These are phyloP conservation scores for Brassica balearica DNA, from an alignment of 441 rosid species.

Conservation along the genomic window DNA sequence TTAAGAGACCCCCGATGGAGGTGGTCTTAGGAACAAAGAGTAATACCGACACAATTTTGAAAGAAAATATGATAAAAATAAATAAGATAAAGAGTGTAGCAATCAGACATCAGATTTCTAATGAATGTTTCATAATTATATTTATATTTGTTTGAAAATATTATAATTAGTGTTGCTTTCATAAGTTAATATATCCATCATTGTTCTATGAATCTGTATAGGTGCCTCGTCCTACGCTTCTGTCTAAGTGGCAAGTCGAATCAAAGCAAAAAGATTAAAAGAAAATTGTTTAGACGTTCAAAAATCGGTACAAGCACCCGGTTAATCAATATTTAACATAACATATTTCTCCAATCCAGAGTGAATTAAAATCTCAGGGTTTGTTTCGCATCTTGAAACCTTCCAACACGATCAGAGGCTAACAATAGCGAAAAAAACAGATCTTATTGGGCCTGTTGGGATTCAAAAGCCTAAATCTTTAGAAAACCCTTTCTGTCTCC, in stretches of 20 bases:
- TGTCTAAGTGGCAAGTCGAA: no score
- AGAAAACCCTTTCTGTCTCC: slow-evolving; percentile 13
- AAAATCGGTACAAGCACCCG: no score
- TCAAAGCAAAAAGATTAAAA: no score
- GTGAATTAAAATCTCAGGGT: not conserved
- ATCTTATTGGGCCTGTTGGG: slow-evolving; percentile 7
- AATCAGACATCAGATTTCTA: not conserved
- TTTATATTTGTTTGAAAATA: not conserved
- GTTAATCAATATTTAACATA: no score
- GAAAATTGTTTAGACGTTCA: no score
- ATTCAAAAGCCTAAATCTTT: slow-evolving; percentile 30
- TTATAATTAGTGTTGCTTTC: not conserved
- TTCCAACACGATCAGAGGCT: not conserved
- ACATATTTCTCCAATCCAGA: not conserved
- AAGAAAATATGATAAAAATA: not conserved
- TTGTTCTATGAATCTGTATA: no score
- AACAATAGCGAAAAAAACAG: not conserved
- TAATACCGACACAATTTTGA: not conserved
- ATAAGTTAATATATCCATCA: not conserved
- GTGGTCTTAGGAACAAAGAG: not conserved
- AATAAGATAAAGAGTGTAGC: not conserved
- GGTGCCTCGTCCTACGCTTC: no score
- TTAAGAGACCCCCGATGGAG: no score
- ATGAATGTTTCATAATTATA: not conserved
- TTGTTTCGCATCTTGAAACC: not conserved